Evolutionary conservation across 192 early-diverging fungal genomes (phyloP).

Genomic region (Entophlyctis luteolus): DNA sequence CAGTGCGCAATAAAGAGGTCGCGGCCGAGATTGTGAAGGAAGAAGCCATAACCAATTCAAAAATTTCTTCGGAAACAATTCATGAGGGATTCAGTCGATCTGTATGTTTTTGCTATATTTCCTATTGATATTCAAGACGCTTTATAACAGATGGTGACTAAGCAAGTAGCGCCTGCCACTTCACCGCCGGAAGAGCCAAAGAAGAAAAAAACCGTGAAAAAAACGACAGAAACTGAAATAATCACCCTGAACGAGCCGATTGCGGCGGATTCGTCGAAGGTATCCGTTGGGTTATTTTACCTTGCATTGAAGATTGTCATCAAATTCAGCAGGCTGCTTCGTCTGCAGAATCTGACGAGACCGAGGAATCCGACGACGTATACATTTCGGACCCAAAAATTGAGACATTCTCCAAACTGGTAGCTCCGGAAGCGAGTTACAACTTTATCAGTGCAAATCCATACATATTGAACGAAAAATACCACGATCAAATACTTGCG

Average conservation of each 20-base stretch:
- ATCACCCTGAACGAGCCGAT: conserved; percentile 12
- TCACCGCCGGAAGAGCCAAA: neutral
- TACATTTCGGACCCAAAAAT: conserved; percentile 39
- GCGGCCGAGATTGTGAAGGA: conserved; percentile 40
- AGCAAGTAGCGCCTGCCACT: neutral
- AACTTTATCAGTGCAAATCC: conserved; percentile 68
- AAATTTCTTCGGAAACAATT: conserved; percentile 46
- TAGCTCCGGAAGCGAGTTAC: conserved; percentile 26
- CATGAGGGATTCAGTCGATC: conserved; percentile 47
- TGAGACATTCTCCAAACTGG: conserved; percentile 21
- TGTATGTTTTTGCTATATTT: conserved; percentile 15
- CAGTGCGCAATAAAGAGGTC: neutral
- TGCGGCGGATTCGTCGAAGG: conserved; percentile 1
- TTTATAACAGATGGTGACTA: no score
- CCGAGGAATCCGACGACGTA: conserved; percentile 32
- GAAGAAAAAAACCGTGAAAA: neutral
- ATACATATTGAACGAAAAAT: conserved; percentile 63
- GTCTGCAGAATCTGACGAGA: neutral
- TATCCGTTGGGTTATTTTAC: neutral
- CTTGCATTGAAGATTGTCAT: neutral
- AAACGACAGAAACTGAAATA: conserved; percentile 11
- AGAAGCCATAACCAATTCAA: conserved; percentile 40
- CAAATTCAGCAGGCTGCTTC: conserved; percentile 1
- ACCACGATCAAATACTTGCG: conserved; percentile 79
- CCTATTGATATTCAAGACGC: no score